Evolutionary conservation across 331 rosid genomes (phyloP).

Genomic region (Quercus phellos): DNA sequence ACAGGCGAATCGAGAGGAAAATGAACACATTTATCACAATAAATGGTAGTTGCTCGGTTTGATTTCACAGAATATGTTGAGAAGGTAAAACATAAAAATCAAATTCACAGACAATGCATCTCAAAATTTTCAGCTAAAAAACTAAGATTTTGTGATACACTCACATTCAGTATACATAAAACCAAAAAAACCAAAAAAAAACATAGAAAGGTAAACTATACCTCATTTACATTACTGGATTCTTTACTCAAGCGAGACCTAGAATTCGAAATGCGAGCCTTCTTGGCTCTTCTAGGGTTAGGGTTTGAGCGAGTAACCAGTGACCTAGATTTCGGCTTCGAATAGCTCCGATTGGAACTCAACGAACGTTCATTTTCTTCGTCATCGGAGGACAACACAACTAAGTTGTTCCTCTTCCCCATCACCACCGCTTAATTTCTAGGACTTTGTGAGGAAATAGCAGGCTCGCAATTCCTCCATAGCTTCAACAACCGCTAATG

Average conservation of each 20-base stretch:
- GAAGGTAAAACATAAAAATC: neutral
- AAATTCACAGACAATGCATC: neutral
- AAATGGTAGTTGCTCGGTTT: neutral
- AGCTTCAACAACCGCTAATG: no score
- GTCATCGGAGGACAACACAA: conserved; percentile 66
- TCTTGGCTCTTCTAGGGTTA: conserved; percentile 51
- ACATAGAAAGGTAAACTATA: neutral
- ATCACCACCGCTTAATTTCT: conserved; percentile 10
- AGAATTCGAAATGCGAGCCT: conserved; percentile 50
- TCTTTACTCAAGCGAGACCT: conserved; percentile 29
- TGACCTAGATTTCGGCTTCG: conserved; percentile 37
- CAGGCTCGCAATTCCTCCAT: no score
- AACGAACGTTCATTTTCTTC: conserved; percentile 40
- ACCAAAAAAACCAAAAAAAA: no score
- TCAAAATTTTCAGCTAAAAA: neutral
- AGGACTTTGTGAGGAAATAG: neutral
- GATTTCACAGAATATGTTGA: neutral
- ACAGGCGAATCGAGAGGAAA: neutral
- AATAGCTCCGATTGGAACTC: conserved; percentile 24
- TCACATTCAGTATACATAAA: neutral
- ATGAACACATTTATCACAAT: neutral
- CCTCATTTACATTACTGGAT: conserved; percentile 51
- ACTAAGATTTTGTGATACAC: no score
- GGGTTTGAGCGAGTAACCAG: conserved; percentile 36
- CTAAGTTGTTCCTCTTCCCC: conserved; percentile 55